Conservation (phyloP, 2,329 filamentous ascomycete species). For the Allantophomopsis cytisporea region DNA sequence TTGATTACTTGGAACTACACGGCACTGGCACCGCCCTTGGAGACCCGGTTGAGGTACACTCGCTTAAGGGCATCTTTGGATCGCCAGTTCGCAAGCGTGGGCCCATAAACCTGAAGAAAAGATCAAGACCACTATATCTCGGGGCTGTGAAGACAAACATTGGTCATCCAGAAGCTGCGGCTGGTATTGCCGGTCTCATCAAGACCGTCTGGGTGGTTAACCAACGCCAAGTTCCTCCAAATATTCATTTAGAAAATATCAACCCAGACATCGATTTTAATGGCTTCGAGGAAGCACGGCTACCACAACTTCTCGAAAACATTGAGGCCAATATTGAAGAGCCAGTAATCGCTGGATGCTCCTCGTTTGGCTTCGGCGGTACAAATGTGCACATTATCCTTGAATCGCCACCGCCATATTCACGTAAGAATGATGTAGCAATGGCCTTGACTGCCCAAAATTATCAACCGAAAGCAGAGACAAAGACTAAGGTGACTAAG, state of each 20-base stretch:
- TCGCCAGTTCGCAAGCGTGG: constrained; percentile 15
- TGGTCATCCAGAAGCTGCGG: constrained; percentile 11
- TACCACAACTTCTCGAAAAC: too few relatives aligned
- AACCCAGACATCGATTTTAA: constrained; percentile 12
- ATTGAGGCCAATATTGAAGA: too few relatives aligned
- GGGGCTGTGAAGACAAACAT: constrained; percentile 8
- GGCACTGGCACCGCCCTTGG: constrained; percentile 75
- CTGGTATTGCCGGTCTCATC: constrained; percentile 13
- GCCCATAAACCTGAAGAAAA: constrained; percentile 13
- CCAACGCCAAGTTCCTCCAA: constrained; percentile 11
- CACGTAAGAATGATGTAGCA: constrained; percentile 24
- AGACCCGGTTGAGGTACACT: constrained; percentile 67
- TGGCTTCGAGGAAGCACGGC: constrained; percentile 30
- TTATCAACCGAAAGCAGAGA: too few relatives aligned
- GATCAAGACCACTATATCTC: constrained; percentile 38
- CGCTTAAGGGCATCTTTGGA: constrained; percentile 49
- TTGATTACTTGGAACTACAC: constrained; percentile 78
- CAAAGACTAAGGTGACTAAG: too few relatives aligned
- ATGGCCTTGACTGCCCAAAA: constrained; percentile 3
- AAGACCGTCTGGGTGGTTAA: constrained; percentile 14
- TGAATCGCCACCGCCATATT: constrained; percentile 22
- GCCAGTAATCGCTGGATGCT: constrained; percentile 3
- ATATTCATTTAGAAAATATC: constrained; percentile 15
- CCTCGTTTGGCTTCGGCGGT: constrained; percentile 12
- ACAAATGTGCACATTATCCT: constrained; percentile 17